phyloP scores from a whole-genome alignment of 805 yeast genomes.

The Pichia insulana region DNA sequence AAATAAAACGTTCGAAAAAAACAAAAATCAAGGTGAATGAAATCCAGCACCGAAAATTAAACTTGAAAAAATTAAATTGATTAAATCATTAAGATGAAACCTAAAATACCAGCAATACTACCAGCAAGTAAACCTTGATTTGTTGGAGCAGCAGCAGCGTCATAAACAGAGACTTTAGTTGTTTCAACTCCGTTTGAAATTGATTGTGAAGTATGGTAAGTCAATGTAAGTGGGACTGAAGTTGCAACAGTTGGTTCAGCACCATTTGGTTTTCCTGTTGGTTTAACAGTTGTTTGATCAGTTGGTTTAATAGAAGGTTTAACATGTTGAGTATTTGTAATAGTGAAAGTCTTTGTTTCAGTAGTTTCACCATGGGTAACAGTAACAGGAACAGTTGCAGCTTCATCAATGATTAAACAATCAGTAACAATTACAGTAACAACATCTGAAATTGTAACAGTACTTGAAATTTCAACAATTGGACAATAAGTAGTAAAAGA shows the following conservation, averaged over 20 bases:
- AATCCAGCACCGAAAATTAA: background rate
- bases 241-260: conserved; percentile 1
- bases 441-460: conserved; percentile 3
- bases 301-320: conserved; percentile 2
- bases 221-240: background rate
- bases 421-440: conserved; percentile 1
- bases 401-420: background rate
- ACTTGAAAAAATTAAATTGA: background rate
- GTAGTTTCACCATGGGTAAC: conserved; percentile 3
- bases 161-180: conserved; percentile 9
- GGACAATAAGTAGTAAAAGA: conserved; percentile 19
- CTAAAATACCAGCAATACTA: conserved; percentile 4
- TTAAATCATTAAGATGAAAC: conserved; percentile 6
- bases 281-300: conserved; percentile 1
- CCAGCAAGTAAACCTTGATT: conserved; percentile 11
- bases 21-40: background rate
- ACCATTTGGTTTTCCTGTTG: conserved; percentile 3
- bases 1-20: conserved; percentile 4
- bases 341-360: background rate
- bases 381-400: conserved; percentile 3
- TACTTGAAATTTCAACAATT: background rate
- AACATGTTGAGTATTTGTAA: conserved; percentile 2
- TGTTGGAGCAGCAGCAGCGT: conserved; percentile 14
- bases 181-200: conserved; percentile 5
- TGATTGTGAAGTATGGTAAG: conserved; percentile 5